A percentile compares a stretch with the other conserved stretches of the same genome.
Conservation (phyloP, 805 yeast species). For the Nakazawaea ambrosiae region DNA sequence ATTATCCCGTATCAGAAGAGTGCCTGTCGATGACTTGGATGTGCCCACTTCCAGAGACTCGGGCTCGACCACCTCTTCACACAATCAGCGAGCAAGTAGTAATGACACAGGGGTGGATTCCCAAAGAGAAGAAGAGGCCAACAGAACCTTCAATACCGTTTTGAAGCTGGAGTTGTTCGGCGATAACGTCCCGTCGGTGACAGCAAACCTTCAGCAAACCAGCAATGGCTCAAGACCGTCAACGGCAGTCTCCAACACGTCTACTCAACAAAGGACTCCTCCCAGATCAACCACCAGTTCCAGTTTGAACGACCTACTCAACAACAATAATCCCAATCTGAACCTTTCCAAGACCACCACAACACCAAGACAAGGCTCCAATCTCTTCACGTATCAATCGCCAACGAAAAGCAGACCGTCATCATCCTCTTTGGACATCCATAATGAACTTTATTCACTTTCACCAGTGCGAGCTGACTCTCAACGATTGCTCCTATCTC, state of each 20-base stretch:
- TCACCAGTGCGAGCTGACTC: slow-evolving; percentile 89
- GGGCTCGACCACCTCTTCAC: slow-evolving; percentile 2
- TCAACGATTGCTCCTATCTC: slow-evolving; percentile 71
- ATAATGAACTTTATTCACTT: slow-evolving; percentile 69
- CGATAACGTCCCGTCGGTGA: slow-evolving; percentile 60
- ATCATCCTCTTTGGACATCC: slow-evolving; percentile 51
- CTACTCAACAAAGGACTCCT: slow-evolving; percentile 19
- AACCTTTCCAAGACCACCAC: slow-evolving; percentile 13
- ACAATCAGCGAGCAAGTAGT: too few species aligned
- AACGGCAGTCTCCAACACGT: slow-evolving; percentile 12
- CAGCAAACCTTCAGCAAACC: slow-evolving; percentile 17
- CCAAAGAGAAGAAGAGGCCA: slow-evolving; percentile 74
- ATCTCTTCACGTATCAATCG: slow-evolving; percentile 68
- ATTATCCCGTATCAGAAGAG: slow-evolving; percentile 20
- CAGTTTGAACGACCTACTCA: slow-evolving; percentile 2
- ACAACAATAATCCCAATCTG: background rate
- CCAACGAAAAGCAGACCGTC: slow-evolving; percentile 59
- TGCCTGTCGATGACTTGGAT: slow-evolving; percentile 11
- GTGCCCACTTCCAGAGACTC: too few species aligned
- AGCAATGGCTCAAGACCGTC: slow-evolving; percentile 16
- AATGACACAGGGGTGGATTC: slow-evolving; percentile 45
- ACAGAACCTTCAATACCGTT: slow-evolving; percentile 78
- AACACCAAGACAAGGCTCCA: slow-evolving; percentile 39
- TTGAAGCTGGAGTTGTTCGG: slow-evolving; percentile 89
- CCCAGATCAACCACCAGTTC: slow-evolving; percentile 17